phyloP scores from a whole-genome alignment of 2,329 filamentous ascomycete genomes.

The Clathrospora elynae region DNA sequence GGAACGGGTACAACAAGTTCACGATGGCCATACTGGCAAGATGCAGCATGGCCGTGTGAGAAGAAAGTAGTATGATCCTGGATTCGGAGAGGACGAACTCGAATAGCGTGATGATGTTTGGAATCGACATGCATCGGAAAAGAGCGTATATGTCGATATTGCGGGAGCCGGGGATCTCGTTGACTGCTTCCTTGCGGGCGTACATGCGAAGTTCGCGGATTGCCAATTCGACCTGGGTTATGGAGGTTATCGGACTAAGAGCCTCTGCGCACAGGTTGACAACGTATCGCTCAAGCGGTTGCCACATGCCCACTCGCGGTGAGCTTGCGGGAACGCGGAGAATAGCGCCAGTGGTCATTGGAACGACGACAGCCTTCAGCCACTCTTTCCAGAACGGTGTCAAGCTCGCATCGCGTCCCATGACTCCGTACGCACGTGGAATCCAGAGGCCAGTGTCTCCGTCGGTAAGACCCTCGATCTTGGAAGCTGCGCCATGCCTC shows the following conservation, averaged over 20 bases:
- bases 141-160: conserved; percentile 92
- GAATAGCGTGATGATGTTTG: conserved; percentile 89
- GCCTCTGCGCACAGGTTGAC: conserved; percentile 96
- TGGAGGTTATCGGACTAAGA: conserved; percentile 86
- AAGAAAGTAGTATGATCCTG: conserved; percentile 93
- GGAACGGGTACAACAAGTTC: conserved; percentile 84
- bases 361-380: conserved; percentile 90
- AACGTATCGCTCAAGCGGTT: conserved; percentile 93
- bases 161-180: conserved; percentile 89
- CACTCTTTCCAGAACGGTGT: conserved; percentile 98
- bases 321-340: conserved; percentile 85
- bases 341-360: conserved; percentile 88
- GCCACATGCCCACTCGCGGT: conserved; percentile 90
- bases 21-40: conserved; percentile 86
- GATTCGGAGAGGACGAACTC: conserved; percentile 93
- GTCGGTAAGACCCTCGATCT: conserved; percentile 94
- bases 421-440: conserved; percentile 87
- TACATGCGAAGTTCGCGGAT: conserved; percentile 90
- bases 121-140: conserved; percentile 85
- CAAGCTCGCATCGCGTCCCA: conserved; percentile 81
- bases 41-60: conserved; percentile 94
- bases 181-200: conserved; percentile 87
- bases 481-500: conserved; percentile 90
- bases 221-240: conserved; percentile 91
- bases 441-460: conserved; percentile 97